These are phyloP conservation scores for Stachybotrys echinatus DNA, from an alignment of 2,329 filamentous ascomycete genomes.

Conservation along the genomic window DNA sequence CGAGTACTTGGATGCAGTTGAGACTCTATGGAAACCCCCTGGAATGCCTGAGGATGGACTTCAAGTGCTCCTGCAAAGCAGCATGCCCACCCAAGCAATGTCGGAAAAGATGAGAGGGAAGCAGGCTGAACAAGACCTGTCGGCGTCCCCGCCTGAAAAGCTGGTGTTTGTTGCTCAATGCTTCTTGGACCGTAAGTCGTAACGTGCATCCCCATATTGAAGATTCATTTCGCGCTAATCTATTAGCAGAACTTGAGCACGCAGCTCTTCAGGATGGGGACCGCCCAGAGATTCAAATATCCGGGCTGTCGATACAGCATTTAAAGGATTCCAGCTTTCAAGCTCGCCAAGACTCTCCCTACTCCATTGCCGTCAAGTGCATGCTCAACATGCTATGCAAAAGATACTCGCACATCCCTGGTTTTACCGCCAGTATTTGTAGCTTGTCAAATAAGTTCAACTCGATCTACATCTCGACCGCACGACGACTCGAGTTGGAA, in stretches of 20 bases:
- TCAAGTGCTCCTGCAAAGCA: slow-evolving; percentile 15
- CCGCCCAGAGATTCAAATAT: slow-evolving; percentile 28
- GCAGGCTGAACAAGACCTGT: slow-evolving; percentile 27
- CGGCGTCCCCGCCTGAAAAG: slow-evolving; percentile 28
- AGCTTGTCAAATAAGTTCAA: slow-evolving; percentile 28
- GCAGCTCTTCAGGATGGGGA: slow-evolving; percentile 27
- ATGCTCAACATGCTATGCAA: slow-evolving; percentile 31
- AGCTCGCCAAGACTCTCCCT: slow-evolving; percentile 20
- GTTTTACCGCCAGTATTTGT: slow-evolving; percentile 26
- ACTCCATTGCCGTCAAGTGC: slow-evolving; percentile 26
- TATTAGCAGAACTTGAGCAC: slow-evolving; percentile 40
- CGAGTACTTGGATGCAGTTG: slow-evolving; percentile 37
- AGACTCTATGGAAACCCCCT: slow-evolving; percentile 43
- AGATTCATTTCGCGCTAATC: slow-evolving; percentile 4
- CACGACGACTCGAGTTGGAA: slow-evolving; percentile 45
- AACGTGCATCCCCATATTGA: too few species aligned
- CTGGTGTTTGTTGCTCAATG: slow-evolving; percentile 36
- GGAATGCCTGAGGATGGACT: slow-evolving; percentile 23
- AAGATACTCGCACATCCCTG: slow-evolving; percentile 23
- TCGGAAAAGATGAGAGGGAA: slow-evolving; percentile 36
- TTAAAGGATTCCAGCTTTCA: slow-evolving; percentile 22
- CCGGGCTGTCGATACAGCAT: slow-evolving; percentile 37
- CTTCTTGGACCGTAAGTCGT: slow-evolving; percentile 44
- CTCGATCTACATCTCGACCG: slow-evolving; percentile 30
- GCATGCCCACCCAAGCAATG: slow-evolving; percentile 7